These are phyloP conservation scores for Anisogramma anomala DNA, from an alignment of 2,329 filamentous ascomycete genomes.

Conservation along the genomic window DNA sequence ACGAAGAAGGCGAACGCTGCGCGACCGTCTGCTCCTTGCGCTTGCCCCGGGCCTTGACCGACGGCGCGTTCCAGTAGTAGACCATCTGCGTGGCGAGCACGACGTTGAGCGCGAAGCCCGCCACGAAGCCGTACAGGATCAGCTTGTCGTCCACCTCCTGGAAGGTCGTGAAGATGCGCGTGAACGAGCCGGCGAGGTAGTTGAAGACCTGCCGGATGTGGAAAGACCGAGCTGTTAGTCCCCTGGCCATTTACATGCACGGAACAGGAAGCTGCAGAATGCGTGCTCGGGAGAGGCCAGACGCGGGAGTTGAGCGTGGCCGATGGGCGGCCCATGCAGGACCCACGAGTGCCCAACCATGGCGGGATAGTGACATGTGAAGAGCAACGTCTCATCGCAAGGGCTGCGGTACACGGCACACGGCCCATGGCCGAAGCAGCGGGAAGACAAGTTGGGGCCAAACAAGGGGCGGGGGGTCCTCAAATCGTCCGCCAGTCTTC, in stretches of 20 bases:
- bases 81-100: conserved; percentile 83
- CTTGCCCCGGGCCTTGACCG: conserved; percentile 27
- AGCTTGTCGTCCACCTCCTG: conserved; percentile 96
- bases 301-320: too few relatives aligned
- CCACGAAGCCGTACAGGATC: conserved; percentile 89
- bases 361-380: conserved; percentile 3
- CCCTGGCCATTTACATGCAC: background rate
- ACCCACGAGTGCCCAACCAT: background rate
- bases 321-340: background rate
- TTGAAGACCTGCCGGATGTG: conserved; percentile 74
- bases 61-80: conserved; percentile 78
- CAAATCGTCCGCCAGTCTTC: too few relatives aligned
- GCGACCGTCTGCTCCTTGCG: conserved; percentile 24
- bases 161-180: conserved; percentile 92
- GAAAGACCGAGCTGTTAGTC: conserved; percentile 13
- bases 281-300: background rate
- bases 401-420: too few relatives aligned
- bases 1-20: conserved; percentile 17
- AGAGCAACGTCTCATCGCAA: too few relatives aligned
- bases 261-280: conserved; percentile 3
- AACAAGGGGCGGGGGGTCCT: background rate
- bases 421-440: background rate
- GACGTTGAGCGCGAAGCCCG: conserved; percentile 80
- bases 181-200: conserved; percentile 84
- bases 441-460: background rate